These are phyloP conservation scores for Verticillium longisporum DNA, from an alignment of 2,329 filamentous ascomycete species.

Conservation along the genomic window DNA sequence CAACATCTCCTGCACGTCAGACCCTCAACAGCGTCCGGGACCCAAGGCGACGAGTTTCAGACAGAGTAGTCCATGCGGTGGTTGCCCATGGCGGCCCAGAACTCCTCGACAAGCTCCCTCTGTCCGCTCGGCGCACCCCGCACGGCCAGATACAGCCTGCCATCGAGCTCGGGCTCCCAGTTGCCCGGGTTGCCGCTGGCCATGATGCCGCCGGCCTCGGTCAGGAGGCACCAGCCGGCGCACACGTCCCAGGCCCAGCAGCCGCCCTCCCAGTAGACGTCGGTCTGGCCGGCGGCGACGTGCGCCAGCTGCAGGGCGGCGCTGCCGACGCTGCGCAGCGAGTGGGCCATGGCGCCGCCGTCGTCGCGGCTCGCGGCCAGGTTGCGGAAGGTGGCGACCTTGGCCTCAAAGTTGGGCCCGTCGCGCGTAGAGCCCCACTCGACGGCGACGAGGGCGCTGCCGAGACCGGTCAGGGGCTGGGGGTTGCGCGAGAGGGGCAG, in stretches of 20 bases:
- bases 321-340: slow-evolving; percentile 61
- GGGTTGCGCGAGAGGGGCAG: slow-evolving; percentile 39
- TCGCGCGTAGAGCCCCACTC: slow-evolving; percentile 68
- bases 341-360: slow-evolving; percentile 73
- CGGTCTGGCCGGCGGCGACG: slow-evolving; percentile 64
- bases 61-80: slow-evolving; percentile 39
- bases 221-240: slow-evolving; percentile 70
- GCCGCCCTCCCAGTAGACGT: slow-evolving; percentile 76
- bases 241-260: slow-evolving; percentile 85
- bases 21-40: not conserved
- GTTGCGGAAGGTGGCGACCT: slow-evolving; percentile 57
- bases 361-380: slow-evolving; percentile 55
- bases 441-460: slow-evolving; percentile 56
- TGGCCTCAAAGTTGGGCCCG: slow-evolving; percentile 65
- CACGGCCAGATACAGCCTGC: slow-evolving; percentile 55
- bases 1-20: not conserved
- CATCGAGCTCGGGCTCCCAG: slow-evolving; percentile 58
- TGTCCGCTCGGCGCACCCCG: slow-evolving; percentile 53
- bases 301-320: slow-evolving; percentile 70
- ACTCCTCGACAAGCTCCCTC: slow-evolving; percentile 55
- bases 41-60: not conserved
- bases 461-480: slow-evolving; percentile 53
- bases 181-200: slow-evolving; percentile 66
- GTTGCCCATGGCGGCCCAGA: slow-evolving; percentile 55
- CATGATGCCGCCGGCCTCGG: slow-evolving; percentile 68